Evolutionary conservation across 2,329 filamentous ascomycete genomes (phyloP), one percentile per base, ranked within the genome.

Genomic region (Sclerotinia glacialis): DNA sequence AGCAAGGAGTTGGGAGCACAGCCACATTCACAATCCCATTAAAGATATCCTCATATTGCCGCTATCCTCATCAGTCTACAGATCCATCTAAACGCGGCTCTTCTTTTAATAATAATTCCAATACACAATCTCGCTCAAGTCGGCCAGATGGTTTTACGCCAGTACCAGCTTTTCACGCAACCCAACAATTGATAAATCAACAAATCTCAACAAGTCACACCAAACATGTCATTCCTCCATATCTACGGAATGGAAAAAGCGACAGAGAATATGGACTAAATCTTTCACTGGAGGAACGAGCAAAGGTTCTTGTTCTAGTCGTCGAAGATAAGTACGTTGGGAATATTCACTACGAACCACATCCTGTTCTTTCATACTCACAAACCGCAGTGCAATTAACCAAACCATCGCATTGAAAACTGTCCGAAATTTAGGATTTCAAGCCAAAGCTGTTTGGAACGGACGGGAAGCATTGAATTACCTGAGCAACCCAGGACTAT

Each of bases 401-500:
- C 71, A 73, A 66, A 70, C 68, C 0, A 74, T 74, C 18, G 71
- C 72, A 12, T 55, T 71, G 5, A 70, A 70, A 52, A 73, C 65
- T 12, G 67, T 73, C n/a, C 69, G 67, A 40, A 73, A 71, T 55
- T 62, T 74, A 5, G 71, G 71, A 18, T 74, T 74, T 52, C 56
- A 69, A 18, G 69, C 68, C 40, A 69, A 66, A 21, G 71, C 72
- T 7, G 69, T 71, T 37, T 73, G 72, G 70, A 74, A 74, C 14
- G 72, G 71, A n/a, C 67, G 64, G 18, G 72, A 74, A 69, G 71
- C 71, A 2, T 66, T 73, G n/a, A 65, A 68, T 8, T 74, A 73
- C 63, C 67, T 71, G 26, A 69, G 69, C 2, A 65, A 55, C 11
- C 67, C 71, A 23, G 69, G 67, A 3, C 12, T 68, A 18, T 31